Base-by-base conservation (phyloP, 352 stramenopile genomes). In the Hyaloperonospora brassicae region DNA sequence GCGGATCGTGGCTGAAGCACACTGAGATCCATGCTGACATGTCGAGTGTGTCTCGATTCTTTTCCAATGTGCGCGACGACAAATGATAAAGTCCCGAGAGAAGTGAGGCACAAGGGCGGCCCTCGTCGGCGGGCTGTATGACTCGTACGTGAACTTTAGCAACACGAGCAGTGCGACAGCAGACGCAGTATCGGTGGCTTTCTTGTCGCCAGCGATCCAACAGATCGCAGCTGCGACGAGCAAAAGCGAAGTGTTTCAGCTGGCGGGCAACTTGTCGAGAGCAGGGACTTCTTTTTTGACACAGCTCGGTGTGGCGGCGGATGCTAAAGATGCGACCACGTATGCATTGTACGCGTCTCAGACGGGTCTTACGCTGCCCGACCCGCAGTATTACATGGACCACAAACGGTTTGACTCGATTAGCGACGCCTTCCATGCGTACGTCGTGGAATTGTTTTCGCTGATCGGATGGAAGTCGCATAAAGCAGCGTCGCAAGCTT, bases 321-420 rank as follows among this genome's bases (percentile, higher is more conserved):
- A 97, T 66, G 84, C 90, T 0, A 85, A 85, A 47, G 81, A 97
- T 47, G 82, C 77, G 8, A 85, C 87, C 12, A 76, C 76, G 40
- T 90, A 92, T 47, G 74, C 87, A 17, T 57, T 89, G 17, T 89
- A 97, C 55, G 65, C 93, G 5, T 83, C 68, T 13, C 89, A 97
- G 57, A 73, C 42, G 1, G 80, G 91, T 0, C 70, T 98, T n/a
- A 81, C 77, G 34, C 63, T 98, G 10, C 90, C 90, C 0, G 87
- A 96, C 60, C 76, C 72, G 2, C 68, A 95, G 61, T 98, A 98
- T 55, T 98, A 98, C 62, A 74, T 97, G 45, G 86, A 98, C 55
- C 59, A 75, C 1, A 72, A 67, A 17, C 73, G 94, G 46, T 96
- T 95, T 54, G 60, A 82, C 27, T 69, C 82, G 8, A 64, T 96